Base-by-base conservation (phyloP, 2,329 filamentous ascomycete species). In the Pestalotiopsis fici region DNA sequence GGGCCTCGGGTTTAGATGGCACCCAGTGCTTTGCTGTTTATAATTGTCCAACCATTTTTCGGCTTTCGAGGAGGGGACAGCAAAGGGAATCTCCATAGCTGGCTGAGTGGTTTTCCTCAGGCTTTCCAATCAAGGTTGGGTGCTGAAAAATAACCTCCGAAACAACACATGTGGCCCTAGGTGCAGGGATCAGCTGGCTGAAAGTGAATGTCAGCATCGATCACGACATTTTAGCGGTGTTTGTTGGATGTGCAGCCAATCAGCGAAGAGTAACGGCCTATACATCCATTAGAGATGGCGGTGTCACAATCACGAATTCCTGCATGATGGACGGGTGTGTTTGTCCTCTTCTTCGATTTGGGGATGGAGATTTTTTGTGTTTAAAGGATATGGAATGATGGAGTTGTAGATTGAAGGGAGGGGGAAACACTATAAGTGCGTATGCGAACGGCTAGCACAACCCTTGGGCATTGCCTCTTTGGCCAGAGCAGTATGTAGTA, bases 171-270 rank as follows among this genome's bases (percentile, higher is more conserved):
- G 50, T 18, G 50, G 23, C 9, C 18, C 11, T n/a, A 50, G 23
- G 47, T 47, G 27, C 2, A 11, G 25, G 50, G 50, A 56, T 43
- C 39, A 43, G 39, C 39, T 43, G 39, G 39, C 13, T 18, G 39
- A 18, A 15, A 15, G 39, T 43, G 21, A 15, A 21, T 25, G 62
- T 31, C 27, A 57, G 62, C 62, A 65, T 65, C 27, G 63, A 65
- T 65, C 63, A 65, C 63, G 63, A 65, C 63, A 65, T 65, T 65
- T 65, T 65, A 65, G 63, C 54, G 63, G 63, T 65, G 63, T 65
- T 65, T 57, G 54, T 18, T 59, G 28, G 28, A 65, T 59, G 18
- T 21, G 9, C 21, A 59, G 31, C 63, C 63, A 65, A 65, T 65
- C 31, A 65, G 63, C 50, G n/a, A 13, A 11, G 23, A 7, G 23